Evolutionary conservation across 2,329 filamentous ascomycete species (phyloP), one percentile per base, ranked within the genome.

Genomic region (Hirsutella thompsonii): DNA sequence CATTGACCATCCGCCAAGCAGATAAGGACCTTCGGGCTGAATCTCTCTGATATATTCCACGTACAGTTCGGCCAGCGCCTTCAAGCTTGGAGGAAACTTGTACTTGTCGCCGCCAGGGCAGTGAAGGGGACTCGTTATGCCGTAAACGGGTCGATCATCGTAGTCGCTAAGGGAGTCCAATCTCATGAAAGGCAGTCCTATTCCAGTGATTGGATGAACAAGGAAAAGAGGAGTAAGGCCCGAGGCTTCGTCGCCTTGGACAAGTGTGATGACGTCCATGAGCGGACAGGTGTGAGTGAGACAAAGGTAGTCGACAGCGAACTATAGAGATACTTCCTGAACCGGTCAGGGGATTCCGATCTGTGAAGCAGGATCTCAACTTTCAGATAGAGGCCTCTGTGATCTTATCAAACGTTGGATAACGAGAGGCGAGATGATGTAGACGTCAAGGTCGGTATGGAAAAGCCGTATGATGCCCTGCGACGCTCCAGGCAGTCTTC

Each of bases 1-100:
- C 44, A 52, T 47, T 11, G 51, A 53, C 51, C 51, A 53, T 11
- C 51, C 51, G 3, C 47, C 51, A 14, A 53, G 36, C 16, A 50
- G 30, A 38, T 53, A 53, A 1, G 51, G 51, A 2, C 51, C 51
- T 13, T 42, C 34, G 3, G 51, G 48, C 35, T 53, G 51, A n/a
- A 52, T 35, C 10, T 35, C 16, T 8, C 37, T 42, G 37, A 53
- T 44, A 18, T 42, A 42, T 29, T 40, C 36, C 23, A 53, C 42
- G 41, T 53, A 53, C 19, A 47, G 20, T 30, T 46, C 45, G 19
- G 51, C 47, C 16, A 53, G 42, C 10, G 38, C 48, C 20, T 38
- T 36, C 21, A 53, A 43, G 26, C 44, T 47, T 8, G 42, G 30
- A 19, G 50, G 50, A 30, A 42, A 46, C 14, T 49, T 42, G 42